Evolutionary conservation across 2,329 filamentous ascomycete genomes (phyloP), one percentile per base, ranked within the genome.

Genomic region (Colletotrichum phormii): DNA sequence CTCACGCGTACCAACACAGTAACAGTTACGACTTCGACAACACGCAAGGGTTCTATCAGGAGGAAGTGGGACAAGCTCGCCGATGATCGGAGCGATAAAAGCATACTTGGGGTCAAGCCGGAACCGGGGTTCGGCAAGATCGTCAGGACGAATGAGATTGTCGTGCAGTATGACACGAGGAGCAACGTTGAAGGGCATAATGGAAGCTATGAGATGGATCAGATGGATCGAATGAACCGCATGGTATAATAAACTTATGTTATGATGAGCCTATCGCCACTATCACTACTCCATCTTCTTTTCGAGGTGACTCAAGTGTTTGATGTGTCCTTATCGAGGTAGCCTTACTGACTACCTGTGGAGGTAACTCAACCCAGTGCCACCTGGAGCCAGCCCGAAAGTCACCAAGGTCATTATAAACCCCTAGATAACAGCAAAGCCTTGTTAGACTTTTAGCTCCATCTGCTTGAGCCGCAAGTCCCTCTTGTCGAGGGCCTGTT

Each of bases 101-200:
- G 68, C 53, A 67, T 69, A 26, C 53, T 69, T 13, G 64, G 67
- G 3, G 59, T 59, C 18, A 57, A 68, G n/a, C 6, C 31, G 12
- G 66, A 73, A 12, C 35, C 42, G 9, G 62, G 57, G 22, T 72
- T 67, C 8, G 75, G 75, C 51, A 75, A 76, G 67, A 77, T 77
- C 35, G 57, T 75, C 55, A 64, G 63, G 67, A 76, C 73, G 8
- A 74, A 75, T 13, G 76, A 76, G 55, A 58, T 77, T 1, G 65
- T 69, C 3, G 72, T 77, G 62, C 67, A 74, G 54, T 77, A 76
- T 29, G 67, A 76, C 26, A 65, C 46, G 22, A 55, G 60, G 24
- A 70, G 60, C 29, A 29, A 51, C 2, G 37, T 65, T 5, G 70
- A 64, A 24, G 60, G 60, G 12, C 49, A 60, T 29, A 29, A 61